Conservation (phyloP, 495 filamentous ascomycete genomes). For the Platismatia glauca region DNA sequence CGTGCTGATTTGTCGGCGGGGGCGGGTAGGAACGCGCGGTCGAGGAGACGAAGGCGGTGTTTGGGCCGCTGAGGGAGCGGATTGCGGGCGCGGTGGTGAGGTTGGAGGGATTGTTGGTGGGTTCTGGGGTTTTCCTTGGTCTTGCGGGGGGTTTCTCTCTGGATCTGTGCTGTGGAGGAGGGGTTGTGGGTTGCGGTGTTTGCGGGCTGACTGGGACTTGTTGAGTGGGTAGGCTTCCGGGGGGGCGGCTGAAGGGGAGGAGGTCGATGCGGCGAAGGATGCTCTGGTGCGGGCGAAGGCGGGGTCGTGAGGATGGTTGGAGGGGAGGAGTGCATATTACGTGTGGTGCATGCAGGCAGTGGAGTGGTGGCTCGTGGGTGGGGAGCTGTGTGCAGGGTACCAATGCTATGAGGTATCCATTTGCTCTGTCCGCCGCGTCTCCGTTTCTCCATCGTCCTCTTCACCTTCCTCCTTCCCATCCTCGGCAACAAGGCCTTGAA, state of each 20-base stretch:
- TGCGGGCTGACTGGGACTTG: not conserved
- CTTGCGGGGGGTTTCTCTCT: no score
- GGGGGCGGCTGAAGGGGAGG: conserved; percentile 39
- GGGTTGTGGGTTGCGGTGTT: no score
- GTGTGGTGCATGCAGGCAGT: no score
- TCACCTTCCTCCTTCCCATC: conserved; percentile 43
- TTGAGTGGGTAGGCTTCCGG: not conserved
- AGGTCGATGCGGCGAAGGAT: conserved; percentile 46
- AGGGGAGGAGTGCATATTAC: no score
- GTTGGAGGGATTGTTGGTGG: conserved; percentile 57
- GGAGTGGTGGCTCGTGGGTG: not conserved
- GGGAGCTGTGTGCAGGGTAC: not conserved
- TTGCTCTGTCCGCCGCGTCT: conserved; percentile 40
- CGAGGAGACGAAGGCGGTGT: conserved; percentile 74
- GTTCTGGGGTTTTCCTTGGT: conserved; percentile 32
- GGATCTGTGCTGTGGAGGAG: no score
- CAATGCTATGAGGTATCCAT: conserved; percentile 18
- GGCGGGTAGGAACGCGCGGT: conserved; percentile 54
- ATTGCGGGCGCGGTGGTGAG: conserved; percentile 57
- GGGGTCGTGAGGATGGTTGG: not conserved
- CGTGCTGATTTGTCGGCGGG: no score
- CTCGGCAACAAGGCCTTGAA: conserved; percentile 32
- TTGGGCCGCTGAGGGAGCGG: conserved; percentile 56
- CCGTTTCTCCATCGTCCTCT: conserved; percentile 34
- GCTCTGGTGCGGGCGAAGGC: conserved; percentile 53